phyloP scores from a whole-genome alignment of 768 basidiomycete species.

The Rhizopogon vulgaris region DNA sequence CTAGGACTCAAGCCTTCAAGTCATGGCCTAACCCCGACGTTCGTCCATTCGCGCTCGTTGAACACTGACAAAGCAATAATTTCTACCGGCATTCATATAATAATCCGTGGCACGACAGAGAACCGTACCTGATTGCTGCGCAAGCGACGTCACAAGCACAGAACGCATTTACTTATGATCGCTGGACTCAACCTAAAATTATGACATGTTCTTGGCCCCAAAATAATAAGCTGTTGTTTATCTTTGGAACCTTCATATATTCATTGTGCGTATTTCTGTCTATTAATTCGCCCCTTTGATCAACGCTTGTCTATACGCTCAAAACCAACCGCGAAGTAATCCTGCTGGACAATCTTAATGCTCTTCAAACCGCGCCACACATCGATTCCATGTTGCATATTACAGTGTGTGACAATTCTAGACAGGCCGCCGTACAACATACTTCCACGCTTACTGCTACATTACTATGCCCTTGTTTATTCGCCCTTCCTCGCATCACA shows the following conservation, averaged over 20 bases:
- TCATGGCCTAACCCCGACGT: too few species aligned
- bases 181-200: constrained; percentile 15
- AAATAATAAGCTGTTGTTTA: constrained; percentile 23
- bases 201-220: constrained; percentile 17
- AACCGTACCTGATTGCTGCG: constrained; percentile 23
- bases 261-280: constrained; percentile 14
- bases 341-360: not conserved
- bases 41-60: too few species aligned
- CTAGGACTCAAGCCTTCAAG: too few species aligned
- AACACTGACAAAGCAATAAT: not conserved
- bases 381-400: constrained; percentile 10
- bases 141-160: constrained; percentile 17
- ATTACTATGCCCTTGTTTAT: constrained; percentile 4
- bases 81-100: constrained; percentile 11
- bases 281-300: constrained; percentile 14
- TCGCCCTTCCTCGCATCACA: constrained; percentile 8
- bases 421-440: constrained; percentile 17
- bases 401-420: constrained; percentile 8
- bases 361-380: constrained; percentile 5
- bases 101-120: constrained; percentile 2
- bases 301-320: not conserved
- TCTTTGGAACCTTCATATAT: constrained; percentile 4
- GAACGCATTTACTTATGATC: constrained; percentile 4
- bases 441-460: constrained; percentile 16
- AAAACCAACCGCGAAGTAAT: not conserved